Conservation (phyloP, 163 green algal genomes). For the Scenedesmus sp. region DNA sequence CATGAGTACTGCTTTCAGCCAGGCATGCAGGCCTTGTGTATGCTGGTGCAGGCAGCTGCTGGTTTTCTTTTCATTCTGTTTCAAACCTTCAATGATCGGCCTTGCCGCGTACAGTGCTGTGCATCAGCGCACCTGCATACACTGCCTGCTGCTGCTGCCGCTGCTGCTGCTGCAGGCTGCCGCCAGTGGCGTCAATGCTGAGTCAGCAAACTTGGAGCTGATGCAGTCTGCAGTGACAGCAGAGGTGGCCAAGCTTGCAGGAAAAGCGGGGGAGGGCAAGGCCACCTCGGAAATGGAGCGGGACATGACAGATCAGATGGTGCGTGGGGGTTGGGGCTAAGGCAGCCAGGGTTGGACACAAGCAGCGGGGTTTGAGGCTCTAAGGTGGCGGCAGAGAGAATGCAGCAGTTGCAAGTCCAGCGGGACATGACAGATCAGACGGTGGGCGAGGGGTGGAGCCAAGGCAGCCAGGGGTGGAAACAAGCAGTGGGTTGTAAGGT, state of each 20-base stretch:
- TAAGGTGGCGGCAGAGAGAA: background rate
- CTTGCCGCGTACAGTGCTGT: background rate
- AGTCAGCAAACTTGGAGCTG: conserved; percentile 50
- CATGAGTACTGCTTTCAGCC: background rate
- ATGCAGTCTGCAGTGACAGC: conserved; percentile 55
- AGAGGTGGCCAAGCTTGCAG: conserved; percentile 56
- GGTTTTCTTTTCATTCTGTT: too few species aligned
- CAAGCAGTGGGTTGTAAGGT: too few species aligned
- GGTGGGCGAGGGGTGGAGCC: conserved; percentile 1
- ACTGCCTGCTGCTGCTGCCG: background rate
- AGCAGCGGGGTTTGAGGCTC: too few species aligned
- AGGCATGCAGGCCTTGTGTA: background rate
- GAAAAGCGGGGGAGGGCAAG: conserved; percentile 26
- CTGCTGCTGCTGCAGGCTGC: background rate
- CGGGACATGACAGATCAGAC: conserved; percentile 56
- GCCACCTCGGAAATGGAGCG: conserved; percentile 36
- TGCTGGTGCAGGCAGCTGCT: background rate
- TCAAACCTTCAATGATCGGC: background rate
- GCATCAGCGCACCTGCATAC: background rate
- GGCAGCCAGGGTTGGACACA: background rate
- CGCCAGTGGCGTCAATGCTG: conserved; percentile 22
- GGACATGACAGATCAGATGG: conserved; percentile 60
- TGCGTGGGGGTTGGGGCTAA: background rate
- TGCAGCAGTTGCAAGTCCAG: background rate
- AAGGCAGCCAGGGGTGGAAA: too few species aligned